Evolutionary conservation across 805 yeast genomes (phyloP), one percentile per base, ranked within the genome.

Genomic region (Suhomyces xylopsoci): DNA sequence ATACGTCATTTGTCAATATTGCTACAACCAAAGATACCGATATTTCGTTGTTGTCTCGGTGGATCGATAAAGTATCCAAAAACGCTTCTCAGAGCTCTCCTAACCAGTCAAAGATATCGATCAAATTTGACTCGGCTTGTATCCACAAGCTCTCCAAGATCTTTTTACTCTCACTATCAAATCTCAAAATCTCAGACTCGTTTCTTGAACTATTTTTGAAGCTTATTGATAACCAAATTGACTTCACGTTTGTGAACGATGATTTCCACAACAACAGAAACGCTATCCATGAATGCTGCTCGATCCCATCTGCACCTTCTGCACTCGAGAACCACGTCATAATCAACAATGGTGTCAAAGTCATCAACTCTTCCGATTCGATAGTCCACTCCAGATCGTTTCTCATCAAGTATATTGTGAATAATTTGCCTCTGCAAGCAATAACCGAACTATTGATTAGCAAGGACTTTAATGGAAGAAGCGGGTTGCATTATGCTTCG

Each of bases 401-500:
- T 52, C 66, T 75, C 15, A 68, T 75, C 4, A 58, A 69, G 51
- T 65, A 68, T 51, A 63, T 71, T n/a, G 58, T 73, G 59, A 56
- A 65, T 1, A 62, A 58, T 38, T 50, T 65, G 12, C 38, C 61
- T 1, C 51, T 54, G 1, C 54, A 55, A 3, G 57, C 62, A 0
- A 49, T 45, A 5, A 46, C 28, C 2, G 57, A 63, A 3, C 54
- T 74, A 8, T 63, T 74, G 19, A 61, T 62, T 3, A 55, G 68
- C 36, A 81, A 78, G 61, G 96, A 88, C 66, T 76, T 81, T 47
- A 82, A 83, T 58, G 96, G 96, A 3, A 79, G 93, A 57, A 84
- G 87, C 1, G 92, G 97, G 20, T 71, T 94, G 15, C 98, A 93
- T 68, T 90, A 91, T 65, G 96, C 96, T 5, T 80, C 96, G 2